Percentiles rank a stretch among this genome's conserved stretches.
These are phyloP conservation scores for Schizochytrium sp. DNA, from an alignment of 108 stramenopile species.

Conservation along the genomic window DNA sequence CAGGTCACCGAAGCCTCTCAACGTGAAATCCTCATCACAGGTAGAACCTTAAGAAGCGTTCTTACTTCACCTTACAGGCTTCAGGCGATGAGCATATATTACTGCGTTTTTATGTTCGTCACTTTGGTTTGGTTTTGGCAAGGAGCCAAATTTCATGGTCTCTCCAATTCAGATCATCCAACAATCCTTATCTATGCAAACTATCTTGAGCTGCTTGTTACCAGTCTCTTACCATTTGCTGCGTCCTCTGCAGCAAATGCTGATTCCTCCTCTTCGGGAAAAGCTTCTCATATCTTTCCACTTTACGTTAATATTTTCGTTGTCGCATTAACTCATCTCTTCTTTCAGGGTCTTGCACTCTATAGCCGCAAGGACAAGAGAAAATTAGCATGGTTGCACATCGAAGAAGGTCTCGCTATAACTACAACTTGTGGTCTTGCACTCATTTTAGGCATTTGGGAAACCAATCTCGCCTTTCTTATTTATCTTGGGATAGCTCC, in stretches of 20 bases:
- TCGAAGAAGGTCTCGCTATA: neutral
- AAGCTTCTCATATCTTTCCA: neutral
- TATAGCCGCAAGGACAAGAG: neutral
- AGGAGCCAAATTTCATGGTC: neutral
- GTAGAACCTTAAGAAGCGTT: neutral
- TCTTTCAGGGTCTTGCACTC: conserved; percentile 29
- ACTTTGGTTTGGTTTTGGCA: conserved; percentile 47
- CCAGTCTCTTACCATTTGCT: conserved; percentile 37
- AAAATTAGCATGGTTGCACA: neutral
- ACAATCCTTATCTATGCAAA: conserved; percentile 36
- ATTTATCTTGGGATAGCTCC: conserved; percentile 4
- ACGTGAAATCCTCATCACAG: conserved; percentile 20
- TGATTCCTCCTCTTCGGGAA: neutral
- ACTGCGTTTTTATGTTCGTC: conserved; percentile 32
- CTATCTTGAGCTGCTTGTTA: conserved; percentile 52
- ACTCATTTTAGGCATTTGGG: neutral
- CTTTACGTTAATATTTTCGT: conserved; percentile 50
- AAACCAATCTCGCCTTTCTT: neutral
- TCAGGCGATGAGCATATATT: neutral
- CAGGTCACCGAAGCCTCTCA: neutral
- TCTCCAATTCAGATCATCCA: neutral
- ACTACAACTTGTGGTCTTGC: neutral
- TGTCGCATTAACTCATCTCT: neutral
- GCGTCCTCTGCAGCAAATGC: conserved; percentile 1
- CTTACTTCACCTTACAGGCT: conserved; percentile 14